Percentiles rank a stretch among this genome's conserved stretches.
Evolutionary conservation across 2,329 filamentous ascomycete genomes (phyloP).

Genomic region (Gnomoniopsis sp.): DNA sequence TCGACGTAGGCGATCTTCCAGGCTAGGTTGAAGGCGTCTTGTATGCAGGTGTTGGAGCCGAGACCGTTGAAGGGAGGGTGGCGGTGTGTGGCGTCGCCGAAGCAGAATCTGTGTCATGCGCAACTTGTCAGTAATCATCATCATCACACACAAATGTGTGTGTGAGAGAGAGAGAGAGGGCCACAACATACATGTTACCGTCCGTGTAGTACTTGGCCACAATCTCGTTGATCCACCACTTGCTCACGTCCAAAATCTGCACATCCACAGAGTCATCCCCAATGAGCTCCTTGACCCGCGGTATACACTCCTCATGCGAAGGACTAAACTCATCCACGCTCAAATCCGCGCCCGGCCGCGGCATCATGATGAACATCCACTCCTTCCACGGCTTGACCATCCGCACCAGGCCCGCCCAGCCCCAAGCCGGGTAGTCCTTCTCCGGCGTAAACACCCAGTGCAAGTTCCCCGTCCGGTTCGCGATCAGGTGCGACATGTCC

Average conservation of each 20-base stretch:
- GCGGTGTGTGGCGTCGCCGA: slow-evolving; percentile 56
- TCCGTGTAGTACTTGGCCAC: slow-evolving; percentile 55
- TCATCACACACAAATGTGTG: too few species aligned
- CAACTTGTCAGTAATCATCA: slow-evolving; percentile 17
- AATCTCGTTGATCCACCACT: slow-evolving; percentile 60
- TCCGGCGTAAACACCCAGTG: slow-evolving; percentile 59
- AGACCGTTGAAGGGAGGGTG: slow-evolving; percentile 57
- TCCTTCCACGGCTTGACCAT: slow-evolving; percentile 64
- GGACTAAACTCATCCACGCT: slow-evolving; percentile 34
- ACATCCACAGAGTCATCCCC: slow-evolving; percentile 49
- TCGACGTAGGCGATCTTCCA: slow-evolving; percentile 52
- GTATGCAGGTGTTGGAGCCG: slow-evolving; percentile 56
- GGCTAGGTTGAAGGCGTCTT: slow-evolving; percentile 53
- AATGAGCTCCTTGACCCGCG: slow-evolving; percentile 46
- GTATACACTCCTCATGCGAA: slow-evolving; percentile 42
- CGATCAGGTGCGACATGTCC: slow-evolving; percentile 47
- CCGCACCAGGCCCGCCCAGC: slow-evolving; percentile 45
- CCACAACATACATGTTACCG: slow-evolving; percentile 39
- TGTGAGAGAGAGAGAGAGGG: too few species aligned
- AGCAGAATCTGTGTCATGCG: slow-evolving; percentile 46
- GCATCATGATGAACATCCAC: slow-evolving; percentile 57
- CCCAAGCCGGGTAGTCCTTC: slow-evolving; percentile 46
- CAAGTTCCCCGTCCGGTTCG: slow-evolving; percentile 52
- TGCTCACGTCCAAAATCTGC: slow-evolving; percentile 50
- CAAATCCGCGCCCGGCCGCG: slow-evolving; percentile 34